Percentiles rank a stretch among this genome's conserved stretches.
These are phyloP conservation scores for Colletotrichum sp. DNA, from an alignment of 2,329 filamentous ascomycete genomes.

Conservation along the genomic window DNA sequence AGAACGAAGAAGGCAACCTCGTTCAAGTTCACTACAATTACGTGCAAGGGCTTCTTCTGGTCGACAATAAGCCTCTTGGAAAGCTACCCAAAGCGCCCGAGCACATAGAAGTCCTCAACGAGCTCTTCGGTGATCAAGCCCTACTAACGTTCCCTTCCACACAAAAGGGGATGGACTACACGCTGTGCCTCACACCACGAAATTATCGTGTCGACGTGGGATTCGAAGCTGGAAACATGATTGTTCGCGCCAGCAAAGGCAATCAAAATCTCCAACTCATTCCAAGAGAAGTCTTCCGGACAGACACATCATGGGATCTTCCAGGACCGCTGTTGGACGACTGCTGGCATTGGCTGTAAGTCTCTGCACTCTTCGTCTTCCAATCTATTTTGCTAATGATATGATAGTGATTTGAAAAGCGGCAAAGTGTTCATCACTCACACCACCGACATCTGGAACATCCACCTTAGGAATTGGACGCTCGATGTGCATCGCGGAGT, in stretches of 20 bases:
- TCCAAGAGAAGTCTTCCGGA: constrained; percentile 33
- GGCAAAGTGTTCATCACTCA: constrained; percentile 24
- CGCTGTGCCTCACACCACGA: constrained; percentile 29
- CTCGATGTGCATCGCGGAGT: constrained; percentile 30
- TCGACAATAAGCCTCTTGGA: constrained; percentile 38
- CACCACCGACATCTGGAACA: constrained; percentile 26
- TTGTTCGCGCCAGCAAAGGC: constrained; percentile 46
- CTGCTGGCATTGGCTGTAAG: constrained; percentile 63
- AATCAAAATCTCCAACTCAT: constrained; percentile 31
- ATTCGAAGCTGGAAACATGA: constrained; percentile 38
- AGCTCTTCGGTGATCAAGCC: constrained; percentile 59
- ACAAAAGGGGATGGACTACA: constrained; percentile 58
- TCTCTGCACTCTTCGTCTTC: not conserved
- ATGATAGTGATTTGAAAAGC: constrained; percentile 37
- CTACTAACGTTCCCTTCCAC: constrained; percentile 58
- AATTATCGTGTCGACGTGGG: constrained; percentile 61
- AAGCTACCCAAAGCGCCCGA: constrained; percentile 59
- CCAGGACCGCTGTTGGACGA: constrained; percentile 53
- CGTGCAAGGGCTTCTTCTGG: constrained; percentile 35
- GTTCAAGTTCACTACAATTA: constrained; percentile 39
- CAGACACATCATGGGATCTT: constrained; percentile 45
- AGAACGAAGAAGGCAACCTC: constrained; percentile 19
- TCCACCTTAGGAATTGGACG: constrained; percentile 33
- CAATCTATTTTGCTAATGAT: not conserved
- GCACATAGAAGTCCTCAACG: constrained; percentile 43